phyloP scores from a whole-genome alignment of 2,329 filamentous ascomycete genomes.

The Aspergillus fumigatiaffinis region DNA sequence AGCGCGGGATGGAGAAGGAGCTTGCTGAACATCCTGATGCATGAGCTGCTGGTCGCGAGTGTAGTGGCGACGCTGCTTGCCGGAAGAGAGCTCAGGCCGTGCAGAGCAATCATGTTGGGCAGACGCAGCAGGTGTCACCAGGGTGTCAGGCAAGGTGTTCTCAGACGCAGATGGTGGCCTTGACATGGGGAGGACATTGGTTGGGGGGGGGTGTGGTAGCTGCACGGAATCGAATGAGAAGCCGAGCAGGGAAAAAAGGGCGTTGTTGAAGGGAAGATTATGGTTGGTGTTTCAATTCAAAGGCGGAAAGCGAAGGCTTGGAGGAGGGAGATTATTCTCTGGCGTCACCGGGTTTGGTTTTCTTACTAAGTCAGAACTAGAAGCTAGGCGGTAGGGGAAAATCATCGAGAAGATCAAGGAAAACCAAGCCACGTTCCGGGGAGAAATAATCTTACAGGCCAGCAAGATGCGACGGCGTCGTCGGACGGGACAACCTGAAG shows the following conservation, averaged over 20 bases:
- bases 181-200: slow-evolving; percentile 53
- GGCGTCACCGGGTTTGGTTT: slow-evolving; percentile 21
- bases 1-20: slow-evolving; percentile 29
- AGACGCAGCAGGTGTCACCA: slow-evolving; percentile 44
- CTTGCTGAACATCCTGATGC: slow-evolving; percentile 27
- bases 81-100: slow-evolving; percentile 20
- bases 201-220: slow-evolving; percentile 28
- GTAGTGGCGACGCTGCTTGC: slow-evolving; percentile 34
- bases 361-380: slow-evolving; percentile 6
- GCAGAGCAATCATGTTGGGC: slow-evolving; percentile 37
- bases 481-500: slow-evolving; percentile 10
- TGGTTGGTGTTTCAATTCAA: slow-evolving; percentile 17
- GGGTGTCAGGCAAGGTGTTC: slow-evolving; percentile 37
- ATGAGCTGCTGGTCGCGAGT: slow-evolving; percentile 24
- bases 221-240: slow-evolving; percentile 16
- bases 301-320: slow-evolving; percentile 9
- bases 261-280: slow-evolving; percentile 10
- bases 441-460: slow-evolving; percentile 30
- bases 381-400: slow-evolving; percentile 7
- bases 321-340: slow-evolving; percentile 15
- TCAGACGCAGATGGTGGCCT: slow-evolving; percentile 42
- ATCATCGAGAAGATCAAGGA: slow-evolving; percentile 13
- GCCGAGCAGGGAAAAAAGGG: slow-evolving; percentile 10
- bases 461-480: slow-evolving; percentile 6
- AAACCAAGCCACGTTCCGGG: slow-evolving; percentile 25